A percentile compares a stretch with the other conserved stretches of the same genome.
phyloP scores from a whole-genome alignment of 768 basidiomycete genomes.

The Pisolithus albus region DNA sequence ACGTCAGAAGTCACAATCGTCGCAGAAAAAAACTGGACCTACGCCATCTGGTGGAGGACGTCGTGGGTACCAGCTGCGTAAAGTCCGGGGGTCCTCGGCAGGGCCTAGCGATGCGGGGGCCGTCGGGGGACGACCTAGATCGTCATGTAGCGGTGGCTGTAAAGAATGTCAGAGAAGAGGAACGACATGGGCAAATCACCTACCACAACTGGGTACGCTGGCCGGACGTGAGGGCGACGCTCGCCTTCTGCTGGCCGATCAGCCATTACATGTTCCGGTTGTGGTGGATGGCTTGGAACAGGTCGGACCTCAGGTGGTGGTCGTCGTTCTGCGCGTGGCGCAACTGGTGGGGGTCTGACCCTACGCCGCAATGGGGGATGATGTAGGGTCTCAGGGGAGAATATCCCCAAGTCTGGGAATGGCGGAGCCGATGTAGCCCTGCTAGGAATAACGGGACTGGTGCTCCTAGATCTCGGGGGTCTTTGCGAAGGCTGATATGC shows the following conservation, averaged over 20 bases:
- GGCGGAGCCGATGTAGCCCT: constrained; percentile 23
- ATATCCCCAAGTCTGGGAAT: constrained; percentile 14
- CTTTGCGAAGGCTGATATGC: constrained; percentile 44
- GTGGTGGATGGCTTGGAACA: constrained; percentile 5
- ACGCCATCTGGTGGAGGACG: constrained; percentile 13
- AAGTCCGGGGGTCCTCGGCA: constrained; percentile 10
- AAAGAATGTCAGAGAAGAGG: constrained; percentile 3
- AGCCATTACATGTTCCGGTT: background rate
- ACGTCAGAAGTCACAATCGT: background rate
- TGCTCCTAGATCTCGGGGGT: constrained; percentile 33
- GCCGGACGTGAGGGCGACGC: constrained; percentile 13
- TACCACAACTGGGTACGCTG: constrained; percentile 20
- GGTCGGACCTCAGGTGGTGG: constrained; percentile 4
- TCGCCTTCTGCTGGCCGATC: constrained; percentile 9
- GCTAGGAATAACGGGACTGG: constrained; percentile 29
- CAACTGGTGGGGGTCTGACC: constrained; percentile 8
- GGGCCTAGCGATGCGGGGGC: constrained; percentile 19
- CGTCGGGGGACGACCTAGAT: constrained; percentile 14
- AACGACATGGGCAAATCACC: background rate
- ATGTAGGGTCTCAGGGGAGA: constrained; percentile 15
- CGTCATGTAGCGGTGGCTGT: constrained; percentile 18
- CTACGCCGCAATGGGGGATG: constrained; percentile 1
- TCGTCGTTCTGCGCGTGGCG: background rate
- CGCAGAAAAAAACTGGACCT: constrained; percentile 1
- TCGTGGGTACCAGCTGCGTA: constrained; percentile 19